Evolutionary conservation across 2,329 filamentous ascomycete genomes (phyloP), one percentile per base, ranked within the genome.

Genomic region (Fusarium nodosum): DNA sequence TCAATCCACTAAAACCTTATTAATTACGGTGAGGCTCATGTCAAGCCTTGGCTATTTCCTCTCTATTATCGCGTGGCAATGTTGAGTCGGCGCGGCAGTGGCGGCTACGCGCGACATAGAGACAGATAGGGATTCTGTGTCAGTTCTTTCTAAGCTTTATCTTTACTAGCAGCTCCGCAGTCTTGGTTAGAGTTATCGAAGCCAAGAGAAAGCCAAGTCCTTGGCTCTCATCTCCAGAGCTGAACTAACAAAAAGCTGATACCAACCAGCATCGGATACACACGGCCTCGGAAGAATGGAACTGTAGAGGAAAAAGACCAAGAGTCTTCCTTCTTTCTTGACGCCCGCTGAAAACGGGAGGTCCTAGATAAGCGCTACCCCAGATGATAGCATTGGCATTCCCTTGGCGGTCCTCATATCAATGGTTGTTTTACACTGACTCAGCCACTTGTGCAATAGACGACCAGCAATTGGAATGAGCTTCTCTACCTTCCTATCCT

Each of bases 401-500:
- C 13, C 7, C 48, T 52, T 52, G 48, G 48, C 48, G 22, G 18
- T 7, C 28, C 22, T 12, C 3, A 20, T 22, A 15, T 31, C 24
- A 4, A 26, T 16, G 39, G 22, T 42, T 2, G 11, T 5, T 39
- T 39, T 20, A 3, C 5, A 12, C 20, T 41, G 39, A 44, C 41
- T 44, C 41, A 44, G 22, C 41, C 41, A 18, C 24, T n/a, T 15
- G n/a, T 20, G n/a, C 28, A 46, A 31, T 30, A 34, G 3, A 8
- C 33, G 15, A 18, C 33, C 7, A 34, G 5, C 26, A 30, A 20
- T 31, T 20, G 31, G 47, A 50, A 24, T 36, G 47, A 22, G 15
- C 15, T 6, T 36, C 11, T 30, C 9, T 41, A 52, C 66, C 66
- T 68, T 61, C 66, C 66, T 33, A 33, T 67, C 53, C 13, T 48